Conservation (phyloP, 2,329 filamentous ascomycete genomes). For the Sporothrix curviconia region DNA sequence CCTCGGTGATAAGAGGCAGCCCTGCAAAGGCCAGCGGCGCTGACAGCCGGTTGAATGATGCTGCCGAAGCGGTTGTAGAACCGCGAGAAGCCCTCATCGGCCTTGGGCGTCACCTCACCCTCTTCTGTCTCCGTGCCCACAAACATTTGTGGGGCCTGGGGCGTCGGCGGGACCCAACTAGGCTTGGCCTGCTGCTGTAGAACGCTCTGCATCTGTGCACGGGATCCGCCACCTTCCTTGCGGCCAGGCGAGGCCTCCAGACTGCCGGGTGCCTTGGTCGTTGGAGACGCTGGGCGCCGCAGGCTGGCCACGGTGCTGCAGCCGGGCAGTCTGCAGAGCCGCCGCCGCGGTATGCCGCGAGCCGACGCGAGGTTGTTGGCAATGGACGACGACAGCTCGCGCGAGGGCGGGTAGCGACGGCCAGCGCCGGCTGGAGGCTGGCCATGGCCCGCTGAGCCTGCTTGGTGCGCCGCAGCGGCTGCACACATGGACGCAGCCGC, state of each 20-base stretch:
- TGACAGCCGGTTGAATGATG: slow-evolving; percentile 79
- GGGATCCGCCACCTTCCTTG: slow-evolving; percentile 44
- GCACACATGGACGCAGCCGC: slow-evolving; percentile 20
- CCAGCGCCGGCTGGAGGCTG: slow-evolving; percentile 18
- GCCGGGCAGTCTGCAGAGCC: slow-evolving; percentile 29
- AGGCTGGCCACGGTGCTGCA: slow-evolving; percentile 58
- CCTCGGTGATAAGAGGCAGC: slow-evolving; percentile 63
- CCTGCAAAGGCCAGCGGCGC: slow-evolving; percentile 90
- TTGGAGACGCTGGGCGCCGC: slow-evolving; percentile 66
- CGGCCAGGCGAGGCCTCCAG: slow-evolving; percentile 41
- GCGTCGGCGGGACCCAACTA: slow-evolving; percentile 38
- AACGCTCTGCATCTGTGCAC: slow-evolving; percentile 49
- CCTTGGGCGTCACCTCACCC: slow-evolving; percentile 24
- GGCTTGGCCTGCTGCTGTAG: slow-evolving; percentile 47
- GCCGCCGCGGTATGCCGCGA: slow-evolving; percentile 59
- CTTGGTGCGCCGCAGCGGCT: slow-evolving; percentile 21
- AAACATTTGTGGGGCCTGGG: slow-evolving; percentile 23
- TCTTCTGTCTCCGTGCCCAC: slow-evolving; percentile 23
- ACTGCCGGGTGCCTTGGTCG: slow-evolving; percentile 65
- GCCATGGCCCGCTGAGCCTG: slow-evolving; percentile 15
- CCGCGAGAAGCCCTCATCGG: slow-evolving; percentile 75
- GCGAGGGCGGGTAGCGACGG: slow-evolving; percentile 49
- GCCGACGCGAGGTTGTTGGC: slow-evolving; percentile 83
- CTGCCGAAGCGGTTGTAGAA: slow-evolving; percentile 92
- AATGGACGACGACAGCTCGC: slow-evolving; percentile 74